Evolutionary conservation across 345 rosid genomes (phyloP).

Genomic region (Kernera saxatilis): DNA sequence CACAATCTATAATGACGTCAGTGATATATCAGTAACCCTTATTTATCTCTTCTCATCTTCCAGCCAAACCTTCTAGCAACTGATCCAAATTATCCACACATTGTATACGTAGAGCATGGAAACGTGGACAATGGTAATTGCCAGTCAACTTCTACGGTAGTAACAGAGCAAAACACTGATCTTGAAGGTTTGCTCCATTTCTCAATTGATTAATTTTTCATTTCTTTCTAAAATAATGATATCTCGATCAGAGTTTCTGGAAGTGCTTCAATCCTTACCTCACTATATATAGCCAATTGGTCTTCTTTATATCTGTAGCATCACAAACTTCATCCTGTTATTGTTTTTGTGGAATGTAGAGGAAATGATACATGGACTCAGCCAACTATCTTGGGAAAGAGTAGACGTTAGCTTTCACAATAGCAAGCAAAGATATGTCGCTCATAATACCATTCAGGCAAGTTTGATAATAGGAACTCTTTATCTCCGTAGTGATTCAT

Average conservation of each 20-base stretch:
- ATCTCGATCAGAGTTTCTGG: background rate
- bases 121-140: conserved; percentile 14
- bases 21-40: conserved; percentile 14
- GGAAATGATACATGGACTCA: conserved; percentile 79
- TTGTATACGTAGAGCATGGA: conserved; percentile 50
- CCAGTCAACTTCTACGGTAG: conserved; percentile 29
- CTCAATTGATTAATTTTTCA: background rate
- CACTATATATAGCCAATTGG: background rate
- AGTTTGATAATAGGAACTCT: conserved; percentile 24
- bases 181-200: conserved; percentile 60
- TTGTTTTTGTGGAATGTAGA: conserved; percentile 40
- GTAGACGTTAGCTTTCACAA: conserved; percentile 87
- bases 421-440: conserved; percentile 70
- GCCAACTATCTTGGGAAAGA: conserved; percentile 83
- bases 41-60: conserved; percentile 20
- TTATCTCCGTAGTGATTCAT: background rate
- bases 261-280: background rate
- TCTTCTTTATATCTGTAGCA: background rate
- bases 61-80: conserved; percentile 62
- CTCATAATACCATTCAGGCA: conserved; percentile 91
- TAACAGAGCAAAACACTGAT: conserved; percentile 40
- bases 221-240: background rate
- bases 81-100: conserved; percentile 78
- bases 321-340: background rate
- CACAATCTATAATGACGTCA: background rate